Evolutionary conservation across 345 rosid genomes (phyloP), one percentile per base, ranked within the genome.

Genomic region (Eucalyptus tenuipes): DNA sequence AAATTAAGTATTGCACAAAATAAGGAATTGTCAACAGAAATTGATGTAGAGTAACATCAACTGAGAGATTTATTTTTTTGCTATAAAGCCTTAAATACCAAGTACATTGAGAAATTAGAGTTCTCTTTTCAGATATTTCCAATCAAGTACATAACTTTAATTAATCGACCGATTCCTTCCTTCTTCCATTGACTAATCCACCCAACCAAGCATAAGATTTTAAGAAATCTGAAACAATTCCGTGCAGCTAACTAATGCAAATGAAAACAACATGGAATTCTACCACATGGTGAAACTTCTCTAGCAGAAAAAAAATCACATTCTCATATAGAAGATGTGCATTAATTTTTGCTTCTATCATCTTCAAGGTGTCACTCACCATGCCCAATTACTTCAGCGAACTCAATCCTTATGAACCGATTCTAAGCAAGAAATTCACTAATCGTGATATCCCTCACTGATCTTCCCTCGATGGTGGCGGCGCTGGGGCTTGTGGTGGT

Each of bases 401-500:
- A 20, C 47, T 75, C 82, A 22, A 40, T 75, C 82, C 47, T 75
- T 75, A 22, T 75, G 3, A 75, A 85, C 87, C 57, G 87, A 18
- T 85, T 85, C 25, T n/a, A 15, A 49, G 40, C 22, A 49, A 49
- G 40, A 50, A 16, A 16, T 45, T 85, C 52, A 49, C 45, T 10
- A 85, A 40, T 7, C 49, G 31, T 13, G 20, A 27, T 86, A 40
- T 20, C 37, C 87, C 59, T 86, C 64, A 86, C 87, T n/a, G 66
- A 53, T 53, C 87, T 49, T 45, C 49, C n/a, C 75, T 37, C 22
- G 93, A 89, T 52, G 95, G 89, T 13, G 92, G 93, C 86, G 87
- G 90, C 8, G 92, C 89, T 37, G 87, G 91, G 10, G 92, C 93
- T 33, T 91, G 94, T 53, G 89, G 94, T 22, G 93, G 93, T 15